Evolutionary conservation across 1,284 basidiomycete genomes (phyloP), one percentile per base, ranked within the genome.

Genomic region (Caloboletus firmus): DNA sequence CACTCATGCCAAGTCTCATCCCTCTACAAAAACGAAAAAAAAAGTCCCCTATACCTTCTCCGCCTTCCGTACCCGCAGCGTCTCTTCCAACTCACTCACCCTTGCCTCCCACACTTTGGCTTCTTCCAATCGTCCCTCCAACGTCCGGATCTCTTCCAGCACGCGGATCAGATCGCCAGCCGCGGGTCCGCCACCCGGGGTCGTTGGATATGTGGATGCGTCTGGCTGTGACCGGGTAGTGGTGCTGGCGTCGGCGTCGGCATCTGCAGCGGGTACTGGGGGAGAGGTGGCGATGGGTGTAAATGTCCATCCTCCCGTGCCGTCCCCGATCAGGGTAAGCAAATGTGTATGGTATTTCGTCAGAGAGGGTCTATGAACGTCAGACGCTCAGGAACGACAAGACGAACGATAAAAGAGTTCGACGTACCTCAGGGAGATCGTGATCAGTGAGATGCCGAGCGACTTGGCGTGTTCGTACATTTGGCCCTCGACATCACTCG

Each of bases 381-480:
- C 13, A 5, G 11, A 5, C 24, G 17, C 20, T 59, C 44, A 49
- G 39, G 6, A 32, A 45, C 2, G 26, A 32, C 2, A 20, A 35
- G 24, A 35, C 5, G 36, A 8, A 15, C 7, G 5, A 34, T 1
- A 30, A 8, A n/a, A 35, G 35, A 2, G 3, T 3, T 13, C 17
- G 12, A 67, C 77, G 3, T 60, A 86, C 83, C 87, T 83, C 41
- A 91, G 76, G 1, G 93, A 95, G 47, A 96, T 93, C 6, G 94
- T 96, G 60, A 98, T 90, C 44, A 99, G 80, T 0, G 95, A 97
- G 65, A 98, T 95, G 3, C 90, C 94, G 13, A 94, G 74, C n/a
- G 85, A 80, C 72, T 98, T 98, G 35, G 92, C 91, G 61, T 93
- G 87, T 67, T 96, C 90, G 74, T 98, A 98, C 93, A 99, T 95